A percentile compares a stretch with the other conserved stretches of the same genome.
These are phyloP conservation scores for Penicillium nucicola DNA, from an alignment of 495 filamentous ascomycete species.

Conservation along the genomic window DNA sequence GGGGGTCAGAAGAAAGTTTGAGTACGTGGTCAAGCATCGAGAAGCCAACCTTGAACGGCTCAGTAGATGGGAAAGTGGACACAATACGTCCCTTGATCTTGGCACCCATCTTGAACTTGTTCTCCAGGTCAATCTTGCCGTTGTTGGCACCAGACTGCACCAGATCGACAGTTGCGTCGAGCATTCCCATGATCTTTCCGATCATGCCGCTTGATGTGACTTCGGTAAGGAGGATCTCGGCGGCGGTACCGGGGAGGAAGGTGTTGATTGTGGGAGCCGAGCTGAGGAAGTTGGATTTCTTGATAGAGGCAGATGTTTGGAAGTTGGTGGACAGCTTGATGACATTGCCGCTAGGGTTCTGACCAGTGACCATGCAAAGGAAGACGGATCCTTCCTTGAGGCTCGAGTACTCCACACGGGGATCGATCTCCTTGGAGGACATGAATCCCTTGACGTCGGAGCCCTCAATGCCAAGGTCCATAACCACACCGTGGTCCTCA, in stretches of 20 bases:
- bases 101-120: conserved; percentile 73
- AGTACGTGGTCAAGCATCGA: conserved; percentile 82
- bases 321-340: conserved; percentile 82
- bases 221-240: conserved; percentile 80
- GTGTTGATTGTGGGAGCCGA: conserved; percentile 82
- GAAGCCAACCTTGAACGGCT: conserved; percentile 78
- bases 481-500: conserved; percentile 91
- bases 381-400: conserved; percentile 79
- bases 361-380: conserved; percentile 75
- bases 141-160: conserved; percentile 77
- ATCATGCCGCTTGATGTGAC: conserved; percentile 56
- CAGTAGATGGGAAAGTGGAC: conserved; percentile 73
- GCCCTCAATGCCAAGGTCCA: conserved; percentile 80
- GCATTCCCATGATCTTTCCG: conserved; percentile 88
- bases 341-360: conserved; percentile 73
- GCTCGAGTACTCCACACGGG: conserved; percentile 52
- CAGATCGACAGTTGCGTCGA: conserved; percentile 85
- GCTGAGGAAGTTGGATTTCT: conserved; percentile 62
- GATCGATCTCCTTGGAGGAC: conserved; percentile 77
- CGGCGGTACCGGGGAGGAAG: conserved; percentile 86
- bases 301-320: conserved; percentile 61
- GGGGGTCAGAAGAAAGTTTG: conserved; percentile 53
- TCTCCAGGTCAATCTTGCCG: conserved; percentile 60
- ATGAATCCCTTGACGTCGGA: conserved; percentile 75
- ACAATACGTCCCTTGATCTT: conserved; percentile 86